Conservation (phyloP, 139 green algal species). For the Coelastrella sp. region DNA sequence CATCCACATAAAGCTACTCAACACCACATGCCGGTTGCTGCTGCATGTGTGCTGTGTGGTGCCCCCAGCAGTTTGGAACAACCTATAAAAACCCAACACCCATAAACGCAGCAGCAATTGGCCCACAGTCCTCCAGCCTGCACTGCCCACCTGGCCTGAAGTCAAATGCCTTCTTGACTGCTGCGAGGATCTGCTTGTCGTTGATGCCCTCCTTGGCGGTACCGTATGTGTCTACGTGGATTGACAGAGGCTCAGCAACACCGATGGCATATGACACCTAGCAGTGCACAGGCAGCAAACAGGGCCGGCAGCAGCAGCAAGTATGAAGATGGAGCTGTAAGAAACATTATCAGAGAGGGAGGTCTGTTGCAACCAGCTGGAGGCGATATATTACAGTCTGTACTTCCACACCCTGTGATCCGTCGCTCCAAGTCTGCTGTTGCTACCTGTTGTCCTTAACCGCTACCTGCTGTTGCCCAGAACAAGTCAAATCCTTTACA, state of each 20-base stretch:
- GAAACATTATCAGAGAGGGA: no score
- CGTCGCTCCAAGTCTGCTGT: no score
- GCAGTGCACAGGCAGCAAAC: background rate
- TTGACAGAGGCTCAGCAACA: constrained; percentile 95
- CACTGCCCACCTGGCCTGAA: constrained; percentile 77
- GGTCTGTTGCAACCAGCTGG: background rate
- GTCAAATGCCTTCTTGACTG: constrained; percentile 93
- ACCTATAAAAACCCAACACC: background rate
- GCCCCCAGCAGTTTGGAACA: background rate
- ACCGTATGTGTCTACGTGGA: constrained; percentile 98
- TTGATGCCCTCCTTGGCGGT: constrained; percentile 84
- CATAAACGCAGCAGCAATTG: background rate
- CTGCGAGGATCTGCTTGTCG: constrained; percentile 92
- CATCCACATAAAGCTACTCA: no score
- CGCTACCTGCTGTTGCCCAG: no score
- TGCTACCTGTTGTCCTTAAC: no score
- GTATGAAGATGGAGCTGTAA: background rate
- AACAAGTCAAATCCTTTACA: no score
- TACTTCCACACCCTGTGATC: no score
- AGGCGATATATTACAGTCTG: background rate
- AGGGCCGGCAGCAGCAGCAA: background rate
- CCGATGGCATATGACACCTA: constrained; percentile 98
- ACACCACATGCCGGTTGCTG: no score
- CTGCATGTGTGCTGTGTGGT: no score
- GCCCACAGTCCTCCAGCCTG: background rate